A percentile compares a stretch with the other conserved stretches of the same genome.
Evolutionary conservation across 2,329 filamentous ascomycete species (phyloP).

Genomic region (Trichoderma harzianum): DNA sequence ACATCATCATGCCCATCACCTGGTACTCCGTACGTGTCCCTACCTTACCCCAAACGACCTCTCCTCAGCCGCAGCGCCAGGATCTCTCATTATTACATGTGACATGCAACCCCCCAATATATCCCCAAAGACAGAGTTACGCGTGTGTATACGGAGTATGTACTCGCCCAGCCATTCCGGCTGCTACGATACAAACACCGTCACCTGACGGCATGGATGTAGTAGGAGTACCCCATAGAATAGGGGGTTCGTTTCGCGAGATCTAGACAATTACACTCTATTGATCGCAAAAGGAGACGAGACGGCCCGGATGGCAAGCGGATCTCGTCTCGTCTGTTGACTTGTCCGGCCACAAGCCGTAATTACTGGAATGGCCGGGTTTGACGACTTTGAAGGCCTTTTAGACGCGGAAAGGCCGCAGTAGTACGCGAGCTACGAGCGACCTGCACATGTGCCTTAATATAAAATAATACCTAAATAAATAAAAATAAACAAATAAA

Average conservation of each 20-base stretch:
- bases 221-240: background rate
- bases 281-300: constrained; percentile 7
- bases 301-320: background rate
- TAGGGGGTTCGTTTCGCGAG: background rate
- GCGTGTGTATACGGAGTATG: background rate
- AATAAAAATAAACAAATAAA: background rate
- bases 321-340: background rate
- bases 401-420: background rate
- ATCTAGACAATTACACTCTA: background rate
- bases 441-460: background rate
- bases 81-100: background rate
- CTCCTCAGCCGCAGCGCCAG: background rate
- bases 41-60: background rate
- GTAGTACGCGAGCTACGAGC: background rate
- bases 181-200: background rate
- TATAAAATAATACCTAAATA: background rate
- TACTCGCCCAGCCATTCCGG: background rate
- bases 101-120: background rate
- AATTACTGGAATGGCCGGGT: background rate
- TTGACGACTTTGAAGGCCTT: background rate
- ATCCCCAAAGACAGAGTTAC: background rate
- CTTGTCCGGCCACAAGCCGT: background rate
- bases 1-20: background rate
- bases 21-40: background rate
- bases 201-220: background rate